Conservation (phyloP, 2,329 filamentous ascomycete species). For the Xylaria sp. region DNA sequence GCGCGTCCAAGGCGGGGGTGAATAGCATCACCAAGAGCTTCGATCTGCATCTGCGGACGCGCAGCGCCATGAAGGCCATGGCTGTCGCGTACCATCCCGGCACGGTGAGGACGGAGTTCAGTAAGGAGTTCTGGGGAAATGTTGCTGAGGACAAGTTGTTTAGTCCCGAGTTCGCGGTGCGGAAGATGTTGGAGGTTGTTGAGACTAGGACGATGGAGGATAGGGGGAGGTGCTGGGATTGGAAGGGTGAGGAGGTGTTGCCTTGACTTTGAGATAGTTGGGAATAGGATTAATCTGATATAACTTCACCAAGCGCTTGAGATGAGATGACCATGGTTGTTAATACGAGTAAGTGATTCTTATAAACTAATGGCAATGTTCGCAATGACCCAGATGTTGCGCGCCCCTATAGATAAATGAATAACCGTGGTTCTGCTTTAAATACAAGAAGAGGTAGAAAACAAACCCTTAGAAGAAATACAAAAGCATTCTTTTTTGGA, state of each 20-base stretch:
- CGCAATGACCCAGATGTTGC: no score
- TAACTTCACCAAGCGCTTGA: not conserved
- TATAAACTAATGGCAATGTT: not conserved
- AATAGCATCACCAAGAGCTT: constrained; percentile 77
- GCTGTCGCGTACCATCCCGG: constrained; percentile 80
- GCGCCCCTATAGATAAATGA: no score
- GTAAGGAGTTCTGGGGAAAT: constrained; percentile 75
- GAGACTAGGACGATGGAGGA: constrained; percentile 59
- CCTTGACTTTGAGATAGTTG: constrained; percentile 54
- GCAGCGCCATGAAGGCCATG: constrained; percentile 70
- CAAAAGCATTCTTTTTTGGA: not conserved
- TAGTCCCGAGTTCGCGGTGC: constrained; percentile 71
- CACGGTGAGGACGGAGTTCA: constrained; percentile 80
- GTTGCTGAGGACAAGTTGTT: constrained; percentile 72
- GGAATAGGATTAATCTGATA: not conserved
- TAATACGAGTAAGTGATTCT: not conserved
- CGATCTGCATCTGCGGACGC: constrained; percentile 70
- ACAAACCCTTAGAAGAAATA: not conserved
- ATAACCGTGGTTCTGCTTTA: not conserved
- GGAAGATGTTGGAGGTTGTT: constrained; percentile 70
- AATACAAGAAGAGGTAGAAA: not conserved
- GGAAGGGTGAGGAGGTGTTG: constrained; percentile 70
- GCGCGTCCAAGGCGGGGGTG: constrained; percentile 78
- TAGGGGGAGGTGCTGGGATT: constrained; percentile 75
- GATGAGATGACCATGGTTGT: not conserved